Evolutionary conservation across 2,329 filamentous ascomycete species (phyloP), one percentile per base, ranked within the genome.

Genomic region (Colletotrichum shisoi): DNA sequence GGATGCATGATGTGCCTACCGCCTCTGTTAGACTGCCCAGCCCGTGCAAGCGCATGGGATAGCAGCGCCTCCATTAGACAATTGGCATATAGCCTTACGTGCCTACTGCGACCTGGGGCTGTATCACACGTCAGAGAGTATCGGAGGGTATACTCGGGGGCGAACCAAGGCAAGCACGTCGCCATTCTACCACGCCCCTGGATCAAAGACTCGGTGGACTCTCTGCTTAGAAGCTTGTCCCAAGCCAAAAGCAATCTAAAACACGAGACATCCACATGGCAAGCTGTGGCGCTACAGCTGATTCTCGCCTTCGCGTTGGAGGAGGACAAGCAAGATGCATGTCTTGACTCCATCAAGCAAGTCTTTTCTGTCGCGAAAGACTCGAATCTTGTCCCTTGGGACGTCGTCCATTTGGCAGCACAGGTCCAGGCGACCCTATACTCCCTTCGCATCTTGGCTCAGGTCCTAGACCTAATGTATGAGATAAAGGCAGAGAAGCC

Each of bases 371-470:
- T 68, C n/a, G 56, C 53, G 72, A 70, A 1, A 69, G 63, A 67
- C 21, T 66, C 67, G 0, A 72, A 71, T 2, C 74, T 42, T 52
- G 70, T 72, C 54, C 75, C 70, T 1, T 91, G 89, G 90, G 79
- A 83, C 11, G 78, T 84, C 19, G 76, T 90, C 49, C 89, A 92
- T 71, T 80, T 90, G 54, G 74, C 82, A 9, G 87, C 88, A 0
- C 86, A 89, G 69, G 75, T 87, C 0, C 85, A 89, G 61, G 85
- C 85, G 4, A 80, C 83, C 0, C 75, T 87, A 6, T 91, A 91
- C 72, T 90, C 88, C 0, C 73, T 91, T 1, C 82, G 87, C 49
- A 84, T 87, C 68, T 73, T 84, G 21, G 77, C 77, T 67, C 86
- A 88, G 72, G 73, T 87, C 4, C 69, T 84, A 2, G 77, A 78